Evolutionary conservation across 257 asterid genomes (phyloP), one percentile per base, ranked within the genome.

Genomic region (Anisodus tanguticus): DNA sequence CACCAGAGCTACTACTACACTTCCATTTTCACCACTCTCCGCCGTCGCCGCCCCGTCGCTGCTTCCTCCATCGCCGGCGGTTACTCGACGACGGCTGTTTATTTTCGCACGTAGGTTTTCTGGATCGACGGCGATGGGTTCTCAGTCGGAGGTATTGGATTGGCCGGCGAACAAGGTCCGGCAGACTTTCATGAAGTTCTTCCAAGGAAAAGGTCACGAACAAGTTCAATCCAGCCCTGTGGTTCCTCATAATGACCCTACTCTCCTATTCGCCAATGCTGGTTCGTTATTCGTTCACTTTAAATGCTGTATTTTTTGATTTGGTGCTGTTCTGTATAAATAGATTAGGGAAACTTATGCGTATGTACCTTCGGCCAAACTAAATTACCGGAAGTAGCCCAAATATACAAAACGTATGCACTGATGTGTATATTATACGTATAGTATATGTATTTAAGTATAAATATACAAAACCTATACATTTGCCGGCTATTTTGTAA

Each of bases 171-270:
- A 47, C 45, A 87, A 87, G 80, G 93, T 91, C 0, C 88, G 98
- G 72, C 90, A 90, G 6, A 93, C 98, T 1, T 94, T 91, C 85
- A 7, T 96, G 87, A 84, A 82, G 4, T 96, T 92, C 88, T 96
- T 92, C 89, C 88, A 91, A 85, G 90, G 84, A 26, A 94, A 89
- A 84, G 90, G 67, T n/a, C 99, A 94, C 19, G 87, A 89, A 4
- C 15, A 88, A 51, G 94, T 97, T 93, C 89, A 80, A 87, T 96
- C 99, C 8, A 93, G 98, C 64, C 97, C 99, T 2, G 98, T 96
- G 51, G 98, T 96, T 87, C 99, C 99, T 37, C 92, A 87, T 79
- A 94, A 95, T 85, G 99, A 96, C 81, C 99, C 98, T 60, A 94
- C 98, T 55, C 98, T 96, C 58, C 94, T 96, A 82, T 96, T 96